phyloP scores from a whole-genome alignment of 2,329 filamentous ascomycete species.

The Cercospora sojina region DNA sequence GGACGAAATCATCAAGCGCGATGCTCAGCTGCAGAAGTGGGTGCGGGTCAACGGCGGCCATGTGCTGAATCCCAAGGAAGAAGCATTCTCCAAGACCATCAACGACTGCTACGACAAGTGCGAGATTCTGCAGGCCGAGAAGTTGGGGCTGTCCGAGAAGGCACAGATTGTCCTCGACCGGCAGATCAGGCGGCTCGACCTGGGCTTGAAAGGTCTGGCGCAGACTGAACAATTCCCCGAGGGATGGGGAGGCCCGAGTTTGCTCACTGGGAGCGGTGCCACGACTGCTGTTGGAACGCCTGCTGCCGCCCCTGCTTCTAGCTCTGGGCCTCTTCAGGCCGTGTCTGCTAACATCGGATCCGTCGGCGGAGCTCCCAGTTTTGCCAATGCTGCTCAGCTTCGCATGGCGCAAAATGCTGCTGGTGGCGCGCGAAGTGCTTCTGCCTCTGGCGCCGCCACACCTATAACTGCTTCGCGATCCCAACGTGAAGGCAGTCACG shows the following conservation, averaged over 20 bases:
- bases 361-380: conserved; percentile 51
- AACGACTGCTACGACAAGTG: conserved; percentile 66
- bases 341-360: conserved; percentile 56
- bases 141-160: conserved; percentile 68
- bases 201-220: conserved; percentile 60
- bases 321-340: conserved; percentile 54
- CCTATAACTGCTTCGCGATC: conserved; percentile 30
- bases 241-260: conserved; percentile 60
- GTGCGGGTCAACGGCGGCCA: conserved; percentile 75
- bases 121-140: conserved; percentile 71
- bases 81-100: conserved; percentile 64
- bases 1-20: conserved; percentile 67
- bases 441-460: conserved; percentile 21
- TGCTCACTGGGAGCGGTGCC: conserved; percentile 49
- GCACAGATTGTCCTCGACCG: conserved; percentile 62
- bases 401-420: conserved; percentile 42
- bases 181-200: conserved; percentile 62
- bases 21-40: conserved; percentile 75
- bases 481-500: conserved; percentile 44
- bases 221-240: conserved; percentile 59
- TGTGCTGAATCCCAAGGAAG: conserved; percentile 72
- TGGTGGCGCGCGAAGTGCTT: conserved; percentile 21
- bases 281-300: conserved; percentile 33
- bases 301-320: conserved; percentile 41
- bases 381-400: conserved; percentile 52